These are phyloP conservation scores for Fraxinus paxiana DNA, from an alignment of 305 asterid species.

Conservation along the genomic window DNA sequence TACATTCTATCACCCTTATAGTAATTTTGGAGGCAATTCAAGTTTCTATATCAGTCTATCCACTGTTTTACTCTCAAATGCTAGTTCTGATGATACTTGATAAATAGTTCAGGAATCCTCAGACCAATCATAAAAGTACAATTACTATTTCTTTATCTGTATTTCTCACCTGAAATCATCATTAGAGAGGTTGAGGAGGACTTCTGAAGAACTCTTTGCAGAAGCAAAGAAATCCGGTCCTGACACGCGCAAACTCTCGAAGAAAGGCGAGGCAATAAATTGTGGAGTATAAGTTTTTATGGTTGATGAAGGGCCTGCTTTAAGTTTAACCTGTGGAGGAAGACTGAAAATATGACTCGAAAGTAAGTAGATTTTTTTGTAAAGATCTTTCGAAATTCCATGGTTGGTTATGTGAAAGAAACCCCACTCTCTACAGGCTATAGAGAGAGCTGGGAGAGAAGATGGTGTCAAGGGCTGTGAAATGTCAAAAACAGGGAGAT, in stretches of 20 bases:
- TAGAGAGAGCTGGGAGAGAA: conserved; percentile 48
- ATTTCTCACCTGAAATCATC: conserved; percentile 51
- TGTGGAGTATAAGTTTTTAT: conserved; percentile 65
- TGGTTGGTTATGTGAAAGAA: conserved; percentile 61
- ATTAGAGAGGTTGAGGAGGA: conserved; percentile 39
- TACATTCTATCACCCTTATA: neutral
- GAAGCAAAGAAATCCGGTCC: conserved; percentile 67
- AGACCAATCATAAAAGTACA: neutral
- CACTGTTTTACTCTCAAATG: neutral
- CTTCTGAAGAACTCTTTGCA: conserved; percentile 48
- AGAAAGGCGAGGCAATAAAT: conserved; percentile 80
- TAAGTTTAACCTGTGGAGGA: conserved; percentile 55
- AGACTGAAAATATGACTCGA: conserved; percentile 46
- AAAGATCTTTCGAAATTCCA: conserved; percentile 49
- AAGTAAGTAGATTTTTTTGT: conserved; percentile 33
- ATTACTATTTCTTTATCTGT: neutral
- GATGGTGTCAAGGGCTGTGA: conserved; percentile 50
- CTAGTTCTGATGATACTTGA: neutral
- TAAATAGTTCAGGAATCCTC: neutral
- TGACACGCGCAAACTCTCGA: conserved; percentile 62
- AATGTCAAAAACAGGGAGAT: conserved; percentile 63
- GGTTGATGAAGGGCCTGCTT: conserved; percentile 58
- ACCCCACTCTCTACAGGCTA: conserved; percentile 73
- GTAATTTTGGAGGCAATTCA: neutral
- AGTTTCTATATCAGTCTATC: neutral